These are phyloP conservation scores for Remersonia thermophila DNA, from an alignment of 2,329 filamentous ascomycete species.

Conservation along the genomic window DNA sequence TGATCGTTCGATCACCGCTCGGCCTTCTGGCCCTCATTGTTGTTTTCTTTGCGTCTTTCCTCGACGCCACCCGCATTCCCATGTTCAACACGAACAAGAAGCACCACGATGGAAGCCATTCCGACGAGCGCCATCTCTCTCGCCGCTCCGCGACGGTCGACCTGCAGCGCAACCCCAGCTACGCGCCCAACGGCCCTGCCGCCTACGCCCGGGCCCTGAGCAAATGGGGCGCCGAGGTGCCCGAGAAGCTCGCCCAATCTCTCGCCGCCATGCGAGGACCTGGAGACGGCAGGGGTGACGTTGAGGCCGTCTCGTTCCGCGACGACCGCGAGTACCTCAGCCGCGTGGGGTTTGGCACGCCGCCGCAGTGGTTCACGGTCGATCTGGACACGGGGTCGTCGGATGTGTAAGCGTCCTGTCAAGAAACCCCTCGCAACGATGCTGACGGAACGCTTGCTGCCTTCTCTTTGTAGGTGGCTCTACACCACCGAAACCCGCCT, in stretches of 20 bases:
- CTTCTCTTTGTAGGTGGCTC: slow-evolving; percentile 39
- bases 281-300: slow-evolving; percentile 12
- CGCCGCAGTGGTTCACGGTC: slow-evolving; percentile 44
- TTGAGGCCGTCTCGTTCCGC: slow-evolving; percentile 20
- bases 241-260: slow-evolving; percentile 14
- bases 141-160: slow-evolving; percentile 7
- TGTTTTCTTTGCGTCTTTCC: too few relatives aligned
- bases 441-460: too few relatives aligned
- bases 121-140: not conserved
- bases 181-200: slow-evolving; percentile 21
- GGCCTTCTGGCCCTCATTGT: too few relatives aligned
- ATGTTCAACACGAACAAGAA: too few relatives aligned
- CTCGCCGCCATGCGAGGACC: slow-evolving; percentile 4
- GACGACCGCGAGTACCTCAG: slow-evolving; percentile 46
- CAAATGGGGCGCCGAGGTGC: slow-evolving; percentile 26
- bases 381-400: slow-evolving; percentile 58
- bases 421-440: too few relatives aligned
- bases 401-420: slow-evolving; percentile 45
- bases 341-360: slow-evolving; percentile 49
- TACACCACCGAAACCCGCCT: slow-evolving; percentile 38
- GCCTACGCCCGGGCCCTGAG: slow-evolving; percentile 23
- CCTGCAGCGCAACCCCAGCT: slow-evolving; percentile 21
- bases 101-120: too few relatives aligned
- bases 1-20: too few relatives aligned
- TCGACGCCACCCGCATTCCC: slow-evolving; percentile 1